These are phyloP conservation scores for Komagataella phaffii DNA, from an alignment of 805 yeast genomes.

Conservation along the genomic window DNA sequence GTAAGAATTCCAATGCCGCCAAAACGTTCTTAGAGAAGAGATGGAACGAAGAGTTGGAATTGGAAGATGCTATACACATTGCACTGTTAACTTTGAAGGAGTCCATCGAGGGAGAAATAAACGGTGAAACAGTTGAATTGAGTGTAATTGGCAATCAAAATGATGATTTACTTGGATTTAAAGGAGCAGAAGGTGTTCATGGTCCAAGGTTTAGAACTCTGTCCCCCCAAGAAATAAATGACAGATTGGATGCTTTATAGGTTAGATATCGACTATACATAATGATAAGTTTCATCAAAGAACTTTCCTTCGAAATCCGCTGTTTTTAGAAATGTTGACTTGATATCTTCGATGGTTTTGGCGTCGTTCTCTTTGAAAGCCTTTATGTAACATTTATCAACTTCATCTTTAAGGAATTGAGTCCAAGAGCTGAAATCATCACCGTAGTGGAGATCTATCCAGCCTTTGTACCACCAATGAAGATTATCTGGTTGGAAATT, in stretches of 20 bases:
- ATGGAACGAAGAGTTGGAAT: slow-evolving; percentile 94
- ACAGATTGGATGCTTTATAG: slow-evolving; percentile 83
- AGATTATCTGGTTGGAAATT: slow-evolving; percentile 13
- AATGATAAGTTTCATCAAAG: neutral
- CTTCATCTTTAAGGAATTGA: slow-evolving; percentile 27
- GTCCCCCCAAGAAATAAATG: slow-evolving; percentile 85
- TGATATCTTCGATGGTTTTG: neutral
- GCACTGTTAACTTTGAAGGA: slow-evolving; percentile 90
- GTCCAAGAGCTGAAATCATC: slow-evolving; percentile 32
- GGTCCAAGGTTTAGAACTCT: slow-evolving; percentile 89
- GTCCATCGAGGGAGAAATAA: slow-evolving; percentile 95
- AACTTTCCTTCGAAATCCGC: neutral
- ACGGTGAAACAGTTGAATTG: slow-evolving; percentile 91
- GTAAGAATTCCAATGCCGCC: slow-evolving; percentile 92
- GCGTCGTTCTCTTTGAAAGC: neutral
- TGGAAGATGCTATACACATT: slow-evolving; percentile 96
- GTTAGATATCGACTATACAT: neutral
- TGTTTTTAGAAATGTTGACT: neutral
- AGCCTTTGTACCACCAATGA: slow-evolving; percentile 32
- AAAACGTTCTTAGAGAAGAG: slow-evolving; percentile 95
- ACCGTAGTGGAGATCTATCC: slow-evolving; percentile 42
- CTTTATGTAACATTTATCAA: slow-evolving; percentile 14
- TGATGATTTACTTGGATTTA: slow-evolving; percentile 69
- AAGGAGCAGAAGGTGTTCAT: slow-evolving; percentile 58
- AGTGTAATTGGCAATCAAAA: slow-evolving; percentile 77